Evolutionary conservation across 2,329 filamentous ascomycete species (phyloP).

Genomic region (Epicoccum sorghinum): DNA sequence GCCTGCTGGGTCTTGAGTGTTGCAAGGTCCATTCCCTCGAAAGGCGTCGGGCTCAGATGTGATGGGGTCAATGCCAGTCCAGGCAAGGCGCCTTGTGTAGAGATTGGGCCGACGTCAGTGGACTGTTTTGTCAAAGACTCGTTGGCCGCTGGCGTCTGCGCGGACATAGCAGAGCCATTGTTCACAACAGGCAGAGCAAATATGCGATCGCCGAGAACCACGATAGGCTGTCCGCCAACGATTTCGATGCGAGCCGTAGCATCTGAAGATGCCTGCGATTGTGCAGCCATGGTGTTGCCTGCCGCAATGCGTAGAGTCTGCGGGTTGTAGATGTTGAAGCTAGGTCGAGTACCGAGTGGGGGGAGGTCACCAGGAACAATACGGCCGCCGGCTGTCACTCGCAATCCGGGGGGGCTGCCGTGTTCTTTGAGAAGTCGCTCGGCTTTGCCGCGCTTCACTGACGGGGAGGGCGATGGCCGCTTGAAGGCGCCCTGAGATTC

Average conservation of each 20-base stretch:
- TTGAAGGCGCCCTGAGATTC: constrained; percentile 34
- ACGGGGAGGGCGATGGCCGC: constrained; percentile 56
- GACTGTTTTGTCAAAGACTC: constrained; percentile 24
- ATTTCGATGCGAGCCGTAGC: constrained; percentile 36
- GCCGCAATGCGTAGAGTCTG: constrained; percentile 29
- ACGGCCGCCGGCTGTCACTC: constrained; percentile 59
- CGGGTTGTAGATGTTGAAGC: constrained; percentile 38
- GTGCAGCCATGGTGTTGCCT: constrained; percentile 33
- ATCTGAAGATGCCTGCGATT: constrained; percentile 27
- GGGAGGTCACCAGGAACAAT: constrained; percentile 56
- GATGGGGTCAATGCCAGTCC: constrained; percentile 19
- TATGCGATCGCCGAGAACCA: constrained; percentile 40
- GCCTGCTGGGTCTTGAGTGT: constrained; percentile 37
- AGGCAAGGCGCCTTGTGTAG: constrained; percentile 19
- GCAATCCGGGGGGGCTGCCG: constrained; percentile 57
- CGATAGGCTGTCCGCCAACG: constrained; percentile 39
- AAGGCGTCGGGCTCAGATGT: constrained; percentile 27
- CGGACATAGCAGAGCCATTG: constrained; percentile 17
- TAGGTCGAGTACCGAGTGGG: constrained; percentile 40
- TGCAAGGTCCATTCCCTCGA: constrained; percentile 31
- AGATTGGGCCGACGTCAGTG: constrained; percentile 14
- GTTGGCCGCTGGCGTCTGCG: constrained; percentile 14
- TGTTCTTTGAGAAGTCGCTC: constrained; percentile 59
- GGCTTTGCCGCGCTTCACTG: constrained; percentile 57
- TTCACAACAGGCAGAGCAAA: constrained; percentile 41